Evolutionary conservation across 192 early-diverging fungal genomes (phyloP).

Genomic region (Coemansia sp.): DNA sequence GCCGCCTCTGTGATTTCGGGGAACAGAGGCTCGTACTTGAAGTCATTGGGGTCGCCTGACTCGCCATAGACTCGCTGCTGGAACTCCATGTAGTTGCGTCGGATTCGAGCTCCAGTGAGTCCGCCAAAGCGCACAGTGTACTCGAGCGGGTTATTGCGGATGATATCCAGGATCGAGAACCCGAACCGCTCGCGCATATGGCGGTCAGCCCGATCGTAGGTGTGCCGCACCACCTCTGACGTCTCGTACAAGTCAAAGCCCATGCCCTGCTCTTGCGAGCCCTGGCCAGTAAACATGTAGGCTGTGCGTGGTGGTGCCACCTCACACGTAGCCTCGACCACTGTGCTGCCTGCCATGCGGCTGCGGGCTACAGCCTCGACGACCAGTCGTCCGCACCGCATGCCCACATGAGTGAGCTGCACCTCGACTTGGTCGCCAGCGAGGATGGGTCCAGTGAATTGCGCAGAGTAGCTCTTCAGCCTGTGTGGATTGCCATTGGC

Average conservation of each 20-base stretch:
- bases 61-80: constrained; percentile 4
- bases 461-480: constrained; percentile 71
- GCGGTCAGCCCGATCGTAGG: constrained; percentile 86
- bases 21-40: constrained; percentile 66
- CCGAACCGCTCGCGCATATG: constrained; percentile 84
- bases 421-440: constrained; percentile 78
- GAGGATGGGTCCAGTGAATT: constrained; percentile 76
- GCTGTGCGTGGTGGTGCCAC: constrained; percentile 84
- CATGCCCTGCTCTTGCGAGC: constrained; percentile 94
- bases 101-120: constrained; percentile 71
- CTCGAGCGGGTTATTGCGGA: constrained; percentile 78
- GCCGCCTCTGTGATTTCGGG: constrained; percentile 73
- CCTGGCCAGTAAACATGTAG: constrained; percentile 95
- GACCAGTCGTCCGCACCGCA: constrained; percentile 86
- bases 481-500: constrained; percentile 82
- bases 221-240: constrained; percentile 73
- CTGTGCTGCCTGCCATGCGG: constrained; percentile 57
- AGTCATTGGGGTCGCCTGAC: neutral
- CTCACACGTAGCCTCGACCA: constrained; percentile 79
- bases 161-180: constrained; percentile 90
- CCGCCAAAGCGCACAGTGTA: constrained; percentile 93
- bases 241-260: constrained; percentile 85
- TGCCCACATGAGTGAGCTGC: constrained; percentile 82
- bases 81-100: constrained; percentile 71
- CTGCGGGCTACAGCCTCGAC: constrained; percentile 78